Percentiles rank a stretch among this genome's conserved stretches.
Evolutionary conservation across 768 basidiomycete species (phyloP).

Genomic region (Russula ochroleuca): DNA sequence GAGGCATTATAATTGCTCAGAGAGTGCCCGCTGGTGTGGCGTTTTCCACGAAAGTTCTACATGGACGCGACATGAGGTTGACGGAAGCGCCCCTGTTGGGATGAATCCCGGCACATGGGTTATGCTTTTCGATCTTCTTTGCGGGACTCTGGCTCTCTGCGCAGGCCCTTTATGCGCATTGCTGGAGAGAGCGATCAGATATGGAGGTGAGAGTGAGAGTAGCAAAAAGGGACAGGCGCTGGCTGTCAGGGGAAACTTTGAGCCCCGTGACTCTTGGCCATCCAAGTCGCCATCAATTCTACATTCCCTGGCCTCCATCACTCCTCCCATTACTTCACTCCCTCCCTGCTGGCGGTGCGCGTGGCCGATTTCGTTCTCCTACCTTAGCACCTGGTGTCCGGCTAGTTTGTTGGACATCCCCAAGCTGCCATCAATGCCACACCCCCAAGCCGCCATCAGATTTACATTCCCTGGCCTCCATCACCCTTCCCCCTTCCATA

Average conservation of each 20-base stretch:
- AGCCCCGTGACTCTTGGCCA: background rate
- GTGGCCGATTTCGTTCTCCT: too few relatives aligned
- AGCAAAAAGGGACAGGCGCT: background rate
- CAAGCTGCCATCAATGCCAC: too few relatives aligned
- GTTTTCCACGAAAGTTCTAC: slow-evolving; percentile 27
- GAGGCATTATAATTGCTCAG: slow-evolving; percentile 24
- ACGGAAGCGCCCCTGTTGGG: slow-evolving; percentile 18
- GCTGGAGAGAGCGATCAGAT: background rate
- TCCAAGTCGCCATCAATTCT: too few relatives aligned
- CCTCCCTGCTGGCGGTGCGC: too few relatives aligned
- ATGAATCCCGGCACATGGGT: background rate
- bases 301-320: too few relatives aligned
- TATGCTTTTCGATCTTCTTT: background rate
- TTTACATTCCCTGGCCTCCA: background rate
- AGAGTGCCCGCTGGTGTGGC: slow-evolving; percentile 25
- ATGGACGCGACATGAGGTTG: slow-evolving; percentile 24
- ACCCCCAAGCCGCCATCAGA: too few relatives aligned
- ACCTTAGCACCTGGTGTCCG: too few relatives aligned
- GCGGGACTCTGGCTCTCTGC: background rate
- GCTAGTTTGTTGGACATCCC: too few relatives aligned
- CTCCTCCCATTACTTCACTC: too few relatives aligned
- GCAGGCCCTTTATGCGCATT: background rate
- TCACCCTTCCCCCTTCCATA: background rate
- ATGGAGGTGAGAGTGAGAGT: background rate
- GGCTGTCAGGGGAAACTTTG: background rate